These are phyloP conservation scores for Chytridium lagenaria DNA, from an alignment of 371 early-diverging fungal genomes.

Conservation along the genomic window DNA sequence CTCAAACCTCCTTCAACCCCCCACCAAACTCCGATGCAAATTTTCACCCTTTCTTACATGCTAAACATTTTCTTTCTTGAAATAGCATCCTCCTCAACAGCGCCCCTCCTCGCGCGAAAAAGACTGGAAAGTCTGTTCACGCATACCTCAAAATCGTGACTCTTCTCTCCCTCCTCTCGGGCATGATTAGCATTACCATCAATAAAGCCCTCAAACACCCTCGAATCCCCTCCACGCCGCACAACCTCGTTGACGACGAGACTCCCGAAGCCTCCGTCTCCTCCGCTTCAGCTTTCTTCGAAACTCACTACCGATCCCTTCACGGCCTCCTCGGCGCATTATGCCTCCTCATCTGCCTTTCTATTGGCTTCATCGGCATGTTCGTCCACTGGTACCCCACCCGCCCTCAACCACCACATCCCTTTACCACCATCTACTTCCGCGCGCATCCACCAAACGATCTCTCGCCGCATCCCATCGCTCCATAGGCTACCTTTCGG, in stretches of 20 bases:
- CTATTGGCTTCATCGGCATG: background rate
- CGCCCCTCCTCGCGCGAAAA: background rate
- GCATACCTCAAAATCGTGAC: background rate
- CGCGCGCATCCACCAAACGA: background rate
- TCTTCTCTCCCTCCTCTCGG: background rate
- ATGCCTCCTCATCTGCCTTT: background rate
- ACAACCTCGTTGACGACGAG: too few species aligned
- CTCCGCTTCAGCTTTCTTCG: background rate
- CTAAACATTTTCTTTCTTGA: too few species aligned
- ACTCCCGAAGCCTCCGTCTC: background rate
- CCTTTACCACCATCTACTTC: background rate
- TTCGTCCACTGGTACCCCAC: background rate
- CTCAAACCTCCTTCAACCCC: background rate
- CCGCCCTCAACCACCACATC: background rate
- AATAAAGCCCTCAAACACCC: background rate
- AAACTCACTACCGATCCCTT: background rate
- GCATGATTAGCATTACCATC: constrained; percentile 1
- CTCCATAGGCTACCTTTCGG: too few species aligned
- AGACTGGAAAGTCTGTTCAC: background rate
- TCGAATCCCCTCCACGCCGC: too few species aligned
- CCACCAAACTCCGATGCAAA: background rate
- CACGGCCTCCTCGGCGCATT: background rate
- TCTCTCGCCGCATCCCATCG: background rate
- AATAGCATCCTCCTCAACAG: too few species aligned
- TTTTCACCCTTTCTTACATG: too few species aligned